Base-by-base conservation (phyloP, 192 early-diverging fungal species). In the Diversispora eburnea region DNA sequence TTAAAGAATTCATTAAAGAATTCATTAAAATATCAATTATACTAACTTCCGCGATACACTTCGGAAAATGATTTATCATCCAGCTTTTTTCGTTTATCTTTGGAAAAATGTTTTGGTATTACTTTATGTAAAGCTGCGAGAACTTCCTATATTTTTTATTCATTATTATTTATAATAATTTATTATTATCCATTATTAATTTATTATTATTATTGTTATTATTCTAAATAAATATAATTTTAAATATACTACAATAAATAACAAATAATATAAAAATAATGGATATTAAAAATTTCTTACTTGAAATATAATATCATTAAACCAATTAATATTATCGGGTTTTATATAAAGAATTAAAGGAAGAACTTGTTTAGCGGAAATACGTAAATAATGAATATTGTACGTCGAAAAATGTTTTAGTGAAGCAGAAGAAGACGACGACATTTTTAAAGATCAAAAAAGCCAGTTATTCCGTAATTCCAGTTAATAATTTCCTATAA, bases 311-410 rank as follows among this genome's bases (percentile, higher is more conserved):
- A 57, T 20, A 25, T 70, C 68, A 41, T 70, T 57, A 43, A 70
- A 58, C 68, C 68, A 70, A 8, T 8, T 51, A 57, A 70, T n/a
- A 46, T 70, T 22, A 42, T 55, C 68, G 55, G n/a, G 33, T 20
- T 56, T 55, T 20, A 70, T 15, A 42, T 70, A 57, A 57, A 70
- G 19, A n/a, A 57, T 57, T 43, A 70, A 22, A 19, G 55, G 68
- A 25, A 70, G 15, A 5, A 70, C 68, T 57, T 70, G 68, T 57
- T 57, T 70, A 9, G 55, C 68, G 9, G 68, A 70, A 56, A 70
- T 70, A 25, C 55, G 51, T 54, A 70, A 57, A 45, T 70, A 70
- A 20, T 39, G 43, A 66, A 66, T 47, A 7, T 66, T 66, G 8
- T 47, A 13, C 4, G 43, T 66, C 7, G 64, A 49, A 49, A 48